Evolutionary conservation across 345 rosid genomes (phyloP).

Genomic region (Gossypium rotundifolium): DNA sequence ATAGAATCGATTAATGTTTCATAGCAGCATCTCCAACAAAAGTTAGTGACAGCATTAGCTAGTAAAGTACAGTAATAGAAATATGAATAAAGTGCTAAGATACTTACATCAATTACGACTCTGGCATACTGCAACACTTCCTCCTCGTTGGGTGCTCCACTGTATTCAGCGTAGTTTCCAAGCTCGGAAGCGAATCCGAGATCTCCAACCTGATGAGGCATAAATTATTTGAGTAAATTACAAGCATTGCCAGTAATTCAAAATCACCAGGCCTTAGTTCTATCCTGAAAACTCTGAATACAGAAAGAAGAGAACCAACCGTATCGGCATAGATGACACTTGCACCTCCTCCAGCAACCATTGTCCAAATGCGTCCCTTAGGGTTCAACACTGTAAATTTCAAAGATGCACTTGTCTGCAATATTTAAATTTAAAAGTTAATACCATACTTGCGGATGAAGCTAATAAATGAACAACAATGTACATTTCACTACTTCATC

Average conservation of each 20-base stretch:
- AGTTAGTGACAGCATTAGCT: background rate
- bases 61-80: background rate
- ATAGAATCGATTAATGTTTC: background rate
- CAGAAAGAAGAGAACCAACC: constrained; percentile 28
- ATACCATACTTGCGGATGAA: constrained; percentile 1
- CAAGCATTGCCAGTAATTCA: background rate
- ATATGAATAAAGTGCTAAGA: background rate
- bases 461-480: background rate
- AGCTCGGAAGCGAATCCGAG: constrained; percentile 89
- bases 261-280: background rate
- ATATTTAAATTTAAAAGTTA: background rate
- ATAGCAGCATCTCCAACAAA: background rate
- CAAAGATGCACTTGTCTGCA: constrained; percentile 95
- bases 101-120: constrained; percentile 83
- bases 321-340: constrained; percentile 97
- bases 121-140: constrained; percentile 97
- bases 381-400: constrained; percentile 95
- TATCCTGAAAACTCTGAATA: background rate
- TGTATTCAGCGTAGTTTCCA: constrained; percentile 94
- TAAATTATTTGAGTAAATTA: background rate
- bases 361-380: constrained; percentile 85
- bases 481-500: background rate
- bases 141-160: constrained; percentile 98
- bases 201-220: constrained; percentile 70
- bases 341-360: constrained; percentile 99